A percentile compares a stretch with the other conserved stretches of the same genome.
Conservation (phyloP, 2,329 filamentous ascomycete species). For the Talaromyces albobiverticillius region DNA sequence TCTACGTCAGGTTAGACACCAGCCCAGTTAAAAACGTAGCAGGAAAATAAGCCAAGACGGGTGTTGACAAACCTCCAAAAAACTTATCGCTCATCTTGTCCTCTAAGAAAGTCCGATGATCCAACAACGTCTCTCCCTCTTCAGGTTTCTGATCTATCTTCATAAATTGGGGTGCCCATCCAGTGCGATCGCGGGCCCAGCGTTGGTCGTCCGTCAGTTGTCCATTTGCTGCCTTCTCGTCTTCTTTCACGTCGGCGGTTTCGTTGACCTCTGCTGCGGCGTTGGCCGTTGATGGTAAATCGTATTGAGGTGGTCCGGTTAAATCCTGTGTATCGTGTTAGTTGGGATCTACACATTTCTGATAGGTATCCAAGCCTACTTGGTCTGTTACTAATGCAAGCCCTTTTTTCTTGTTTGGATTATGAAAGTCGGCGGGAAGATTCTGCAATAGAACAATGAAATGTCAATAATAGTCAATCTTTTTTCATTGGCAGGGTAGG, state of each 20-base stretch:
- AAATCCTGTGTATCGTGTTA: conserved; percentile 52
- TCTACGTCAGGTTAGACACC: conserved; percentile 53
- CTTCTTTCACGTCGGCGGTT: conserved; percentile 49
- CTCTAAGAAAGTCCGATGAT: conserved; percentile 87
- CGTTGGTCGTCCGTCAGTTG: conserved; percentile 54
- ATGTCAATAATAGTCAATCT: background rate
- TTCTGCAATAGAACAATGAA: conserved; percentile 42
- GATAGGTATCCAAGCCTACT: conserved; percentile 33
- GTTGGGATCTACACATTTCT: conserved; percentile 5
- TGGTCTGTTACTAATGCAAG: conserved; percentile 70
- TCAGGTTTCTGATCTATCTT: conserved; percentile 51
- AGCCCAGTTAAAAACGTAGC: background rate
- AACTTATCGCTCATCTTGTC: conserved; percentile 80
- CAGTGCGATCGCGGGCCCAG: conserved; percentile 62
- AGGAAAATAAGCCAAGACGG: background rate
- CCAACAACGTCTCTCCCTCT: conserved; percentile 65
- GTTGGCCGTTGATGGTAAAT: conserved; percentile 72
- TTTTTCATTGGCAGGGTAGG: background rate
- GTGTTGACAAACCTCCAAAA: conserved; percentile 69
- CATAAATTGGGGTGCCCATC: conserved; percentile 87
- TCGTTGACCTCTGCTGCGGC: conserved; percentile 51
- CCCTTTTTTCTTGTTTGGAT: conserved; percentile 40
- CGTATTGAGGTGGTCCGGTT: conserved; percentile 65
- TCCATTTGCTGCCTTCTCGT: conserved; percentile 49
- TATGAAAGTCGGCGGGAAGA: conserved; percentile 63